phyloP scores from a whole-genome alignment of 1,284 basidiomycete genomes.

The Rhizopogon parksii region DNA sequence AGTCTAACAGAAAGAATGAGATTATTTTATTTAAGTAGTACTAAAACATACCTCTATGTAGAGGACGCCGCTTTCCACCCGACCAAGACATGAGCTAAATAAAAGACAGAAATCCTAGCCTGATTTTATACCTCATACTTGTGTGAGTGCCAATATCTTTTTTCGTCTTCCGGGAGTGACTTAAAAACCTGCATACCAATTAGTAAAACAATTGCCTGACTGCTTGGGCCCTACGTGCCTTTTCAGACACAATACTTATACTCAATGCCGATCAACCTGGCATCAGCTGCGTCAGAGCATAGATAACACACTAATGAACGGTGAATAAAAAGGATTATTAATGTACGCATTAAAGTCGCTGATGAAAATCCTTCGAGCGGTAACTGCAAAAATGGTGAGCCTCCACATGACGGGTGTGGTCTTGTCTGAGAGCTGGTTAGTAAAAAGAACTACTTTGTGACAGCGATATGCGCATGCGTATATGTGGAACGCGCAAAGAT shows the following conservation, averaged over 20 bases:
- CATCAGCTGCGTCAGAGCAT: slow-evolving; percentile 37
- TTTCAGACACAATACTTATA: slow-evolving; percentile 44
- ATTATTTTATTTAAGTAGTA: not conserved
- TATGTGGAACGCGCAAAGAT: slow-evolving; percentile 40
- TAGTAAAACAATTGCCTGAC: not conserved
- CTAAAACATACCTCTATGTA: slow-evolving; percentile 29
- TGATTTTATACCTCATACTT: slow-evolving; percentile 33
- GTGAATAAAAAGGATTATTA: not conserved
- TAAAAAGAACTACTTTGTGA: not conserved
- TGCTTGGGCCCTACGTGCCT: slow-evolving; percentile 16
- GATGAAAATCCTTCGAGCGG: slow-evolving; percentile 14
- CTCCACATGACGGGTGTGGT: slow-evolving; percentile 31
- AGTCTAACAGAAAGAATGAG: slow-evolving; percentile 9
- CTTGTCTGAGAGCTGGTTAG: slow-evolving; percentile 14
- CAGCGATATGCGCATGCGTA: slow-evolving; percentile 24
- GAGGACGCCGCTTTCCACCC: slow-evolving; percentile 44
- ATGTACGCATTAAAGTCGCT: slow-evolving; percentile 2
- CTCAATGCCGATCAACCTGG: slow-evolving; percentile 46
- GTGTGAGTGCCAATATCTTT: slow-evolving; percentile 47
- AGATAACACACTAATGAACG: slow-evolving; percentile 33
- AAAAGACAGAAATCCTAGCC: not conserved
- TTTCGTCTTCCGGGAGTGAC: slow-evolving; percentile 38
- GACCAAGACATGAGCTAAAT: not conserved
- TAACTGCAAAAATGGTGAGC: slow-evolving; percentile 29
- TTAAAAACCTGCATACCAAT: slow-evolving; percentile 29